phyloP scores from a whole-genome alignment of 495 filamentous ascomycete species.

The Poronia punctata region DNA sequence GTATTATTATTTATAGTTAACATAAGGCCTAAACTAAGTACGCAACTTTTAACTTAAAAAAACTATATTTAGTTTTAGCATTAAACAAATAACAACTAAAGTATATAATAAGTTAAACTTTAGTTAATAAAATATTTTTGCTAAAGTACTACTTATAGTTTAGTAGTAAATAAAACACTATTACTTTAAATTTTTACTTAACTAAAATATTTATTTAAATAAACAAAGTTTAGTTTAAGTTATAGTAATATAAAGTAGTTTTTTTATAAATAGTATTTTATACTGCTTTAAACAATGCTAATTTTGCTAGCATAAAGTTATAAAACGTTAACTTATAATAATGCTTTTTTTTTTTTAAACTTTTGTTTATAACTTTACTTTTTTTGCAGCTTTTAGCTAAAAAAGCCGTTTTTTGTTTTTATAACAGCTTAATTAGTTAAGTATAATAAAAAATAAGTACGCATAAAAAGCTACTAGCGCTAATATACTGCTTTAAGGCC shows the following conservation, averaged over 20 bases:
- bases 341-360: too few relatives aligned
- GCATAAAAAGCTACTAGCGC: too few relatives aligned
- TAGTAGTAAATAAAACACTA: background rate
- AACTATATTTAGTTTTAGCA: background rate
- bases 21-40: background rate
- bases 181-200: background rate
- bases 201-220: background rate
- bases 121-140: background rate
- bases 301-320: too few relatives aligned
- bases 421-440: too few relatives aligned
- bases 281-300: too few relatives aligned
- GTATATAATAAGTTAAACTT: background rate
- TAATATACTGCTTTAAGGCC: too few relatives aligned
- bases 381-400: too few relatives aligned
- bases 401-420: too few relatives aligned
- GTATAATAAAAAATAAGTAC: too few relatives aligned
- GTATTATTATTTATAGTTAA: background rate
- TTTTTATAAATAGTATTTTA: too few relatives aligned
- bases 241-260: slow-evolving; percentile 1
- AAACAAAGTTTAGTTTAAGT: background rate
- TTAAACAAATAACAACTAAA: background rate
- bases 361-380: too few relatives aligned
- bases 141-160: background rate
- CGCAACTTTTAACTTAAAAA: background rate
- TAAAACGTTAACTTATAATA: too few relatives aligned